Evolutionary conservation across 2,329 filamentous ascomycete genomes (phyloP), one percentile per base, ranked within the genome.

Genomic region (Verticillium nonalfalfae): DNA sequence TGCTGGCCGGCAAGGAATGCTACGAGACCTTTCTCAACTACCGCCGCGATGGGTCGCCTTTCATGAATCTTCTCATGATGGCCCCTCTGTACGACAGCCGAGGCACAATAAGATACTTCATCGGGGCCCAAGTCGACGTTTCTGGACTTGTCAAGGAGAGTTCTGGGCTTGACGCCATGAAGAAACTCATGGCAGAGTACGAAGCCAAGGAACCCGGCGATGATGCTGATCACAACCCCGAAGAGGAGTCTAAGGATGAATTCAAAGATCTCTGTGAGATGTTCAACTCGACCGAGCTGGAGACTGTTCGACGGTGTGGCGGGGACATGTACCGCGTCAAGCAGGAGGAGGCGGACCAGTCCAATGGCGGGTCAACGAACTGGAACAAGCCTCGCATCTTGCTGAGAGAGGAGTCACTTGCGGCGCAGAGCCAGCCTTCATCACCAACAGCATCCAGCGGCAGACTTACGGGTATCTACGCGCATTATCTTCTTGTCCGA

Each of bases 1-100:
- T 89, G 11, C 72, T 78, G 7, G 82, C 79, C 1, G 87, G 88
- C n/a, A 81, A 84, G 66, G 90, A 93, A 67, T 85, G 88, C 65
- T 89, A 82, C 60, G 90, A 93, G 68, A 85, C 90, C 0, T 86
- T 93, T 60, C 75, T 93, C 40, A 93, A 93, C 71, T 93, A 90
- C 68, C 84, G 89, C 36, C 84, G 89, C n/a, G 89, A 92, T 67
- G 89, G 89, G 0, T 89, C 87, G 0, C 88, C 88, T 0, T 92
- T 92, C 69, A 88, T 92, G 81, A 93, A 92, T 64, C 78, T 93
- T 2, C 78, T 91, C 31, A 90, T 90, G 85, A 82, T 85, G n/a
- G 86, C 89, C 1, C 89, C 89, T 0, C 75, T 92, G 0, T 83
- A 86, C 65, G 89, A 92, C 68, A 88, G 83, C 55, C 81, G 84